These are phyloP conservation scores for Hanseniaspora osmophila DNA, from an alignment of 805 yeast genomes.

Conservation along the genomic window DNA sequence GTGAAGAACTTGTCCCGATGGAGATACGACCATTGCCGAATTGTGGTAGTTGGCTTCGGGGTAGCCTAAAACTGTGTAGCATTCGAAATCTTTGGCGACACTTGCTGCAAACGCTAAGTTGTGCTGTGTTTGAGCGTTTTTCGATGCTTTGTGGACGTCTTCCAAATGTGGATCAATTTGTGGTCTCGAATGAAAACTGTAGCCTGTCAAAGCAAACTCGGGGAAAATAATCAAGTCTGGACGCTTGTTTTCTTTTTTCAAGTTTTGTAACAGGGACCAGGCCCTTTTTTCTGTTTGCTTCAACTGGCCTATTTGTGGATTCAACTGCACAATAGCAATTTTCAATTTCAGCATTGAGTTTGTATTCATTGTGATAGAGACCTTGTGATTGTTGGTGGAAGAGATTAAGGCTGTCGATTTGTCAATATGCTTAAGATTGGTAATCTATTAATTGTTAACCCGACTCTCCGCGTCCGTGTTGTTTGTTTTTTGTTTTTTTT, in stretches of 20 bases:
- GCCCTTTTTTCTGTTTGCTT: slow-evolving; percentile 41
- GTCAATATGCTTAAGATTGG: too few relatives aligned
- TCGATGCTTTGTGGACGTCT: slow-evolving; percentile 28
- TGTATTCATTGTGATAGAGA: not conserved
- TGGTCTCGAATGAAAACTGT: slow-evolving; percentile 39
- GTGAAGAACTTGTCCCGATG: slow-evolving; percentile 41
- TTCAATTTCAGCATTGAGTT: slow-evolving; percentile 30
- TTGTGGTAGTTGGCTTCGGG: slow-evolving; percentile 47
- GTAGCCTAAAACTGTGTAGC: slow-evolving; percentile 69
- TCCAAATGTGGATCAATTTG: slow-evolving; percentile 42
- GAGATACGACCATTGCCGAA: slow-evolving; percentile 52
- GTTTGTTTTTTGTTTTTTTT: too few relatives aligned
- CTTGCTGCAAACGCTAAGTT: slow-evolving; percentile 35
- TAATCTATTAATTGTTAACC: too few relatives aligned
- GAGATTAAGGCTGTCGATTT: too few relatives aligned
- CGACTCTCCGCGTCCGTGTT: too few relatives aligned
- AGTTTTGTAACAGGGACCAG: slow-evolving; percentile 23
- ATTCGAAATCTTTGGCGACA: slow-evolving; percentile 34
- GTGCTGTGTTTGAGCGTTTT: slow-evolving; percentile 23
- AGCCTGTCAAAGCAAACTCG: slow-evolving; percentile 76
- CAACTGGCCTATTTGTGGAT: slow-evolving; percentile 47
- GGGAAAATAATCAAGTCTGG: slow-evolving; percentile 70
- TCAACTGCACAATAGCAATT: slow-evolving; percentile 55
- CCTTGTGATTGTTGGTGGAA: too few relatives aligned
- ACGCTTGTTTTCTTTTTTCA: slow-evolving; percentile 11